Evolutionary conservation across 2,329 filamentous ascomycete genomes (phyloP), one percentile per base, ranked within the genome.

Genomic region (Neopestalotiopsis sp.): DNA sequence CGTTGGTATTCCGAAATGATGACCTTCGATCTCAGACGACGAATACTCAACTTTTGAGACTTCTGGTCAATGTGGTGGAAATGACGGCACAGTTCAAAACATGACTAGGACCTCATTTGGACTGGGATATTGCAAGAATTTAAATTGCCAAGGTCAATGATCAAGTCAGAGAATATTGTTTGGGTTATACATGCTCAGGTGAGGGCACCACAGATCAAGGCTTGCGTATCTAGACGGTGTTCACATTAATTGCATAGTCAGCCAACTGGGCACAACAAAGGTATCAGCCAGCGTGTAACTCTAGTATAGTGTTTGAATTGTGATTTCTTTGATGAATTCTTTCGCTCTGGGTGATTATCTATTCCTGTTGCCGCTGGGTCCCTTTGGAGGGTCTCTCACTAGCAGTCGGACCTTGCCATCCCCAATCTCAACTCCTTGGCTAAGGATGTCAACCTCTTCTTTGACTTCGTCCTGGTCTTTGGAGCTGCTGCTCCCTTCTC

Each of bases 381-480:
- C 86, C 81, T 87, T 89, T 68, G 87, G 85, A 70, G 86, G 84
- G 72, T 89, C 89, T 73, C 89, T 83, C 67, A 91, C 89, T 72
- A 91, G 81, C 74, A 91, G 83, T 78, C 88, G 85, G 67, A 91
- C 89, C 79, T 90, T 91, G 72, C 89, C 89, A 69, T 90, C 88
- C 38, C 89, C 89, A 75, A 91, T 91, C 80, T 91, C 89, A 58
- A 90, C 86, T n/a, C 89, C 89, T 77, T 91, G 88, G 72, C 87
- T 86, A 61, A 91, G 81, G 69, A 91, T 88, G 75, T 91, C 89
- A 34, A 85, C 81, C 71, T 84, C 82, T 68, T 84, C 82, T 69
- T 79, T 79, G 24, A 64, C 63, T 61, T 78, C 78, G 30, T 81
- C 81, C 64, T 81, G 81, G 38, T 80, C 79, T 69, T 79, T 79